Percentiles rank a stretch among this genome's conserved stretches.
Conservation (phyloP, 2,329 filamentous ascomycete genomes). For the Rutstroemia sp. region DNA sequence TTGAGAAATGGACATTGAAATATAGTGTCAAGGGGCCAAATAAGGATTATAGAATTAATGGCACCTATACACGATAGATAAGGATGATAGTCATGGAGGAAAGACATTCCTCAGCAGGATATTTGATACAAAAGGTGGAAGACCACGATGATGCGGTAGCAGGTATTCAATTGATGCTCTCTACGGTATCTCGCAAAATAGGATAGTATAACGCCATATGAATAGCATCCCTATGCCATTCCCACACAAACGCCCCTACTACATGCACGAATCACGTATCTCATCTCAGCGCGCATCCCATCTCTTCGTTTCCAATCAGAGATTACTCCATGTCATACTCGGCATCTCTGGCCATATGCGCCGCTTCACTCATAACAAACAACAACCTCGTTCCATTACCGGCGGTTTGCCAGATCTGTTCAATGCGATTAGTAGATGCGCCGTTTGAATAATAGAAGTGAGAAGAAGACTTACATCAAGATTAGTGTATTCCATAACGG, state of each 20-base stretch:
- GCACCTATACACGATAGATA: conserved; percentile 36
- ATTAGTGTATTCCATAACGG: conserved; percentile 81
- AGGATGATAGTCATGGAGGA: too few species aligned
- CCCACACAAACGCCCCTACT: conserved; percentile 3
- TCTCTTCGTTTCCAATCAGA: not conserved
- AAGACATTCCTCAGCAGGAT: too few species aligned
- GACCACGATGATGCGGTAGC: not conserved
- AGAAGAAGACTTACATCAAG: conserved; percentile 66
- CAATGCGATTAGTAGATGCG: not conserved
- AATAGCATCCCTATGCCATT: conserved; percentile 1
- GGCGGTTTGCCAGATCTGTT: conserved; percentile 70
- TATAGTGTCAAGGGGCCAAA: conserved; percentile 64
- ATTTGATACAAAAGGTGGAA: not conserved
- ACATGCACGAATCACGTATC: conserved; percentile 1
- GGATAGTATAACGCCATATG: conserved; percentile 2
- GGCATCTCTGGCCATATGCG: conserved; percentile 27
- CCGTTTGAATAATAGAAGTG: conserved; percentile 32
- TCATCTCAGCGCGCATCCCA: not conserved
- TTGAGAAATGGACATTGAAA: conserved; percentile 51
- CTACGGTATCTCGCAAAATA: not conserved
- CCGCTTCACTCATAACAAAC: conserved; percentile 57
- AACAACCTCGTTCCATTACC: conserved; percentile 63
- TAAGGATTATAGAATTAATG: conserved; percentile 62
- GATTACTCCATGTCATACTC: conserved; percentile 21
- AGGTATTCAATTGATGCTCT: conserved; percentile 2